phyloP scores from a whole-genome alignment of 192 early-diverging fungal species.

The Lunasporangiospora selenospora region DNA sequence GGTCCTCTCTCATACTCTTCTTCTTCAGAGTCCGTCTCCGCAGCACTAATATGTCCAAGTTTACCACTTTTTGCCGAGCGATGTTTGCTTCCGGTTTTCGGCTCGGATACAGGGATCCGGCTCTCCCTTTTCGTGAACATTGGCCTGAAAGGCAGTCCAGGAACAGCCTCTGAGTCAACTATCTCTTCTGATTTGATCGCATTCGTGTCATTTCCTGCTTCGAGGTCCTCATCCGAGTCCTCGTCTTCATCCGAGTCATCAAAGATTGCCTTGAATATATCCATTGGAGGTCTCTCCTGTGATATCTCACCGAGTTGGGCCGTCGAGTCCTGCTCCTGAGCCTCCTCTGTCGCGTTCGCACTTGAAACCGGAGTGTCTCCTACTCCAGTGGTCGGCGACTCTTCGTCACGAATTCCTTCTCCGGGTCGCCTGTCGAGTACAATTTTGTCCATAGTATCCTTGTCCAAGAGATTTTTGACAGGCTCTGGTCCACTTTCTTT shows the following conservation, averaged over 20 bases:
- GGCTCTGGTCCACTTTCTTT: constrained; percentile 13
- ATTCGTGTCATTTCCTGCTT: constrained; percentile 9
- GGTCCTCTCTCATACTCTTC: constrained; percentile 1
- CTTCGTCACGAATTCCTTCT: constrained; percentile 2
- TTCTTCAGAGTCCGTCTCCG: neutral
- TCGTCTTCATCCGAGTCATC: constrained; percentile 63
- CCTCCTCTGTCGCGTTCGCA: neutral
- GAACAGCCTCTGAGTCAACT: constrained; percentile 13
- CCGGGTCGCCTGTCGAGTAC: constrained; percentile 37
- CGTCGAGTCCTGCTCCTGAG: constrained; percentile 5
- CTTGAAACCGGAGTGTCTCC: neutral
- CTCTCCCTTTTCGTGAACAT: constrained; percentile 36
- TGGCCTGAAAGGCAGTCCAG: constrained; percentile 28
- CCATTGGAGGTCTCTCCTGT: constrained; percentile 75
- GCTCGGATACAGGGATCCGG: neutral
- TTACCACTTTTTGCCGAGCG: neutral
- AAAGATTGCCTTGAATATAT: constrained; percentile 89
- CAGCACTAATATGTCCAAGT: neutral
- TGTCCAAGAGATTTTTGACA: constrained; percentile 51
- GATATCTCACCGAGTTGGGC: too few relatives aligned
- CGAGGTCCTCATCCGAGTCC: constrained; percentile 61
- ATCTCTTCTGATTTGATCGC: neutral
- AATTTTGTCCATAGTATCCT: constrained; percentile 48
- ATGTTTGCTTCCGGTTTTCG: too few relatives aligned
- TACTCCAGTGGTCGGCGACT: constrained; percentile 2